A percentile compares a stretch with the other conserved stretches of the same genome.
Conservation (phyloP, 495 filamentous ascomycete genomes). For the Tuber melanosporum region DNA sequence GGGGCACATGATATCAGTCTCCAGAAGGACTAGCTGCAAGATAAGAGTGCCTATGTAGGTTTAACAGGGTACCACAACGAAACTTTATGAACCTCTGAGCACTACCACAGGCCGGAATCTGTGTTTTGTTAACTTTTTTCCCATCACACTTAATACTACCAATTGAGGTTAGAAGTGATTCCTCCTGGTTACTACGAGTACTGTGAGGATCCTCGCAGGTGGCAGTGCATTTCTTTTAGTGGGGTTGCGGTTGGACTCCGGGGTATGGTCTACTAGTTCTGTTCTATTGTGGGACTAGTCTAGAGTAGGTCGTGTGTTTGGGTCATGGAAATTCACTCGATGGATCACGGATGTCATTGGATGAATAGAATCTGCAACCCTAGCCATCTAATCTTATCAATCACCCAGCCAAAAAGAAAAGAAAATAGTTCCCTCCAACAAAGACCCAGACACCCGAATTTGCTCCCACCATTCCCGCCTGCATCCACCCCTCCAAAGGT, state of each 20-base stretch:
- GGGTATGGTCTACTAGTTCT: too few relatives aligned
- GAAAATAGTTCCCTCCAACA: neutral
- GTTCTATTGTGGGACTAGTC: too few relatives aligned
- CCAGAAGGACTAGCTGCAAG: neutral
- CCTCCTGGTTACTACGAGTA: too few relatives aligned
- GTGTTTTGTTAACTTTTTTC: too few relatives aligned
- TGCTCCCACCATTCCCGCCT: neutral
- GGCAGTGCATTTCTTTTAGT: too few relatives aligned
- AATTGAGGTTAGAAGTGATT: too few relatives aligned
- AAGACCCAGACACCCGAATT: neutral
- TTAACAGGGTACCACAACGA: neutral
- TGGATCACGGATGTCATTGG: too few relatives aligned
- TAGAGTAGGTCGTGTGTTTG: neutral
- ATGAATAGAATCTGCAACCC: neutral
- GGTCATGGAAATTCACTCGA: slow-evolving; percentile 11
- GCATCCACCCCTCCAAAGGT: neutral
- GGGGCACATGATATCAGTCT: neutral
- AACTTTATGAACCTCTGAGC: too few relatives aligned
- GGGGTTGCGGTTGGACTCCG: too few relatives aligned
- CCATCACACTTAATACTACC: too few relatives aligned
- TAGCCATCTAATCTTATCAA: slow-evolving; percentile 18
- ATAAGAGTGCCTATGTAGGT: neutral
- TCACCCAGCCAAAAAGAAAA: neutral
- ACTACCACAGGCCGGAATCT: too few relatives aligned
- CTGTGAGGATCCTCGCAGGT: too few relatives aligned